Percentiles rank a stretch among this genome's conserved stretches.
phyloP scores from a whole-genome alignment of 2,329 filamentous ascomycete species.

The Trichoderma asperellum region DNA sequence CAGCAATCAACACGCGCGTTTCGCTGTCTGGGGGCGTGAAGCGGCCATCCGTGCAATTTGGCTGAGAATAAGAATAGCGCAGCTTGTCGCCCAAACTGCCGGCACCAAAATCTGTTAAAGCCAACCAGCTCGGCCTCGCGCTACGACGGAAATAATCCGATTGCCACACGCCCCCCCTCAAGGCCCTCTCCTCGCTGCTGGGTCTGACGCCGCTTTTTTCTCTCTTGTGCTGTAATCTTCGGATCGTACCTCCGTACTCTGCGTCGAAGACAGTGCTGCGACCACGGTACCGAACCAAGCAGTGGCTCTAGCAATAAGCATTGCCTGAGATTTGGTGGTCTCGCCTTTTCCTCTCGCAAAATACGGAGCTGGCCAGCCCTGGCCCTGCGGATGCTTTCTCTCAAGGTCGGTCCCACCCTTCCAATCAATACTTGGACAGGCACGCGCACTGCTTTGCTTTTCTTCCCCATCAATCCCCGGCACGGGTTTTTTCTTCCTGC shows the following conservation, averaged over 20 bases:
- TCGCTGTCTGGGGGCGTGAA: background rate
- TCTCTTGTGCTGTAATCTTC: background rate
- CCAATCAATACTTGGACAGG: constrained; percentile 4
- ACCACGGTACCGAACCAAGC: background rate
- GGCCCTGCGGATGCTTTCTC: background rate
- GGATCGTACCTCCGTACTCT: constrained; percentile 32
- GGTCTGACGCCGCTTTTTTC: constrained; percentile 3
- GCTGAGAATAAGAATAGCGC: background rate
- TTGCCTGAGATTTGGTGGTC: constrained; percentile 32
- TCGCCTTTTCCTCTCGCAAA: constrained; percentile 6
- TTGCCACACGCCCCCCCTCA: constrained; percentile 35
- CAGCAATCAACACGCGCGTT: constrained; percentile 14
- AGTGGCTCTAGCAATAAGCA: constrained; percentile 29
- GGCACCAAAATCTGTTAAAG: constrained; percentile 10
- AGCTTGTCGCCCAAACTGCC: constrained; percentile 17
- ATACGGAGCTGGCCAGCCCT: constrained; percentile 29
- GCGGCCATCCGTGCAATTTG: constrained; percentile 3
- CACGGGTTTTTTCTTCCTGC: constrained; percentile 33
- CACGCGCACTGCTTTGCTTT: constrained; percentile 31
- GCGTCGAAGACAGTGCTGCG: constrained; percentile 31
- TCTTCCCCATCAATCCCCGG: constrained; percentile 37
- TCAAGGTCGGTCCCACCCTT: constrained; percentile 23
- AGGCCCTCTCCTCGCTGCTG: constrained; percentile 32
- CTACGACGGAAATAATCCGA: constrained; percentile 43
- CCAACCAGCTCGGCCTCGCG: constrained; percentile 14